Conservation (phyloP, 371 early-diverging fungal genomes). For the Mucor lusitanicus region DNA sequence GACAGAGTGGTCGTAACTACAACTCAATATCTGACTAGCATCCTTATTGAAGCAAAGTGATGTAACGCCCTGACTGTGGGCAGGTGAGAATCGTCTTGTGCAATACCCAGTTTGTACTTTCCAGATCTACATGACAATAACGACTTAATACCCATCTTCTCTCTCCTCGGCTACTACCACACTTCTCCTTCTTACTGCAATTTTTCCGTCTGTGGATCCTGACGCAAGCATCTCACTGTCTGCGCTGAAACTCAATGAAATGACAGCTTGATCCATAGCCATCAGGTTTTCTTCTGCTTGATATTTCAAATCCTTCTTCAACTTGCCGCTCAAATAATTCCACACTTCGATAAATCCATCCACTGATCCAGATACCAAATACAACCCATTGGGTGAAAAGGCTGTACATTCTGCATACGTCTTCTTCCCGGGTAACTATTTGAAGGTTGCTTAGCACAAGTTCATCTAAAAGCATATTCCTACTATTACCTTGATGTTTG, state of each 20-base stretch:
- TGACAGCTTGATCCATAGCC: conserved; percentile 90
- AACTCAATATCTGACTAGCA: conserved; percentile 76
- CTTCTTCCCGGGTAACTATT: conserved; percentile 84
- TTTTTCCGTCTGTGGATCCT: conserved; percentile 86
- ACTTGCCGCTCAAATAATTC: conserved; percentile 89
- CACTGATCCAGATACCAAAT: conserved; percentile 84
- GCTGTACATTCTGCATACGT: conserved; percentile 79
- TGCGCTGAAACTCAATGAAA: conserved; percentile 74
- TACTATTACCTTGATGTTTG: conserved; percentile 71
- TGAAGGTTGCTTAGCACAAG: background rate
- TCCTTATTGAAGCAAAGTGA: conserved; percentile 79
- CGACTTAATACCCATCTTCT: conserved; percentile 5
- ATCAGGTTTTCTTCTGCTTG: conserved; percentile 91
- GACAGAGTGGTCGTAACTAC: conserved; percentile 82
- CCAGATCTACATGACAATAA: conserved; percentile 57
- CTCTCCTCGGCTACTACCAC: background rate
- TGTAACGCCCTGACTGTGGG: conserved; percentile 88
- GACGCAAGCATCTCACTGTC: conserved; percentile 84
- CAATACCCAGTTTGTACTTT: conserved; percentile 78
- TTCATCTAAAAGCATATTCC: background rate
- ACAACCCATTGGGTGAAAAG: conserved; percentile 87
- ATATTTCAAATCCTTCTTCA: conserved; percentile 87
- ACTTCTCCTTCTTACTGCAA: conserved; percentile 59
- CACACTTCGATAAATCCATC: conserved; percentile 97
- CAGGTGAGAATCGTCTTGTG: conserved; percentile 72